Percentiles rank a stretch among this genome's conserved stretches.
Evolutionary conservation across 2,329 filamentous ascomycete genomes (phyloP).

Genomic region (Sporothrix variecibatus): DNA sequence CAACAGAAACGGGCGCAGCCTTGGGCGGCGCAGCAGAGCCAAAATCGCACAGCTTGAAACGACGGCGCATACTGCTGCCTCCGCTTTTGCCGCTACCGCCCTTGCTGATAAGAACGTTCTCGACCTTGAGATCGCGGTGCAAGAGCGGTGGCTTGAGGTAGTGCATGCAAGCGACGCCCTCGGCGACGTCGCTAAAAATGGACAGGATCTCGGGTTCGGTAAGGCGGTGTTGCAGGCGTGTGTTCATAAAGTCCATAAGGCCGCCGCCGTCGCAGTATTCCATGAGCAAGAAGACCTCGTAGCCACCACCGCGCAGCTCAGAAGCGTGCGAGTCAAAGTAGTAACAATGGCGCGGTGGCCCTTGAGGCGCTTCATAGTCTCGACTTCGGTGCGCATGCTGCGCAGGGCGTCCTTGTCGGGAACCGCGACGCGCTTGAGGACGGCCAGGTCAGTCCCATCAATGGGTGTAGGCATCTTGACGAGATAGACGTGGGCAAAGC

Average conservation of each 20-base stretch:
- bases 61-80: slow-evolving; percentile 58
- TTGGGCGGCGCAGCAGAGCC: slow-evolving; percentile 84
- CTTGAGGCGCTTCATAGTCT: slow-evolving; percentile 99
- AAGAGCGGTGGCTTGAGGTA: slow-evolving; percentile 92
- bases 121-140: slow-evolving; percentile 94
- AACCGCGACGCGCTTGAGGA: slow-evolving; percentile 92
- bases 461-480: slow-evolving; percentile 80
- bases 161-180: slow-evolving; percentile 98
- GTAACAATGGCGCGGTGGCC: slow-evolving; percentile 95
- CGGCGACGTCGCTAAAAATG: slow-evolving; percentile 94
- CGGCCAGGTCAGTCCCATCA: slow-evolving; percentile 76
- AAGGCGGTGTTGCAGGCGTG: slow-evolving; percentile 88
- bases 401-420: slow-evolving; percentile 93
- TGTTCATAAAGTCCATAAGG: slow-evolving; percentile 99
- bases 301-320: slow-evolving; percentile 87
- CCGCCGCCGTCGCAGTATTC: slow-evolving; percentile 94
- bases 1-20: slow-evolving; percentile 80
- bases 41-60: slow-evolving; percentile 98
- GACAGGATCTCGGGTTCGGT: slow-evolving; percentile 97
- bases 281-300: slow-evolving; percentile 98
- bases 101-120: slow-evolving; percentile 88
- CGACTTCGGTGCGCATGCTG: slow-evolving; percentile 96
- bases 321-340: slow-evolving; percentile 99
- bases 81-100: slow-evolving; percentile 22
- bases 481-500: slow-evolving; percentile 97